Evolutionary conservation across 805 yeast species (phyloP).

Genomic region (Candida peoriensis): DNA sequence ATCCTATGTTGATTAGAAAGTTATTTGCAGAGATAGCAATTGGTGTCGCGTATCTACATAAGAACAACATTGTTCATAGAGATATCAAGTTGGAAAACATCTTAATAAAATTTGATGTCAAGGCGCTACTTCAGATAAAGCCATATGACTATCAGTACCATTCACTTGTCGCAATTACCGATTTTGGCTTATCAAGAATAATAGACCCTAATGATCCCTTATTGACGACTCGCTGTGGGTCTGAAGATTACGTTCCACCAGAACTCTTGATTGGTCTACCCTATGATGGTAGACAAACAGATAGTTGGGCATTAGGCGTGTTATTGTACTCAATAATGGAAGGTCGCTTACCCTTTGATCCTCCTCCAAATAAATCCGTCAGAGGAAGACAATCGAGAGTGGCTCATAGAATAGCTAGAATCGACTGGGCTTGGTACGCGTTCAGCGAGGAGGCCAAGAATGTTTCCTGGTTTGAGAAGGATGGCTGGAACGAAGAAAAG

Average conservation of each 20-base stretch:
- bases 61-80: conserved; percentile 68
- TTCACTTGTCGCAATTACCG: conserved; percentile 62
- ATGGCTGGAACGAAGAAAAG: conserved; percentile 43
- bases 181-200: conserved; percentile 81
- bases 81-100: conserved; percentile 89
- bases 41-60: conserved; percentile 72
- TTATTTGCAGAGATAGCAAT: conserved; percentile 65
- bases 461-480: conserved; percentile 8
- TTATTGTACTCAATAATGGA: conserved; percentile 81
- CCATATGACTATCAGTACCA: conserved; percentile 13
- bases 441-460: conserved; percentile 32
- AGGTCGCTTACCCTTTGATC: conserved; percentile 87
- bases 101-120: conserved; percentile 39
- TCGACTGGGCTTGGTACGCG: conserved; percentile 83
- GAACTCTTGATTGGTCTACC: conserved; percentile 86
- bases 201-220: conserved; percentile 57
- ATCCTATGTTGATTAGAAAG: conserved; percentile 48
- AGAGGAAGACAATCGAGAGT: conserved; percentile 46
- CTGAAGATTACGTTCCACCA: conserved; percentile 95
- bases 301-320: conserved; percentile 94
- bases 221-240: conserved; percentile 87
- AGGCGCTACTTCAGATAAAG: conserved; percentile 20
- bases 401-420: conserved; percentile 86
- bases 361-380: conserved; percentile 48
- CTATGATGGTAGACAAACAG: conserved; percentile 88